Conservation (phyloP, 768 basidiomycete species). For the Heimioporus sp. region DNA sequence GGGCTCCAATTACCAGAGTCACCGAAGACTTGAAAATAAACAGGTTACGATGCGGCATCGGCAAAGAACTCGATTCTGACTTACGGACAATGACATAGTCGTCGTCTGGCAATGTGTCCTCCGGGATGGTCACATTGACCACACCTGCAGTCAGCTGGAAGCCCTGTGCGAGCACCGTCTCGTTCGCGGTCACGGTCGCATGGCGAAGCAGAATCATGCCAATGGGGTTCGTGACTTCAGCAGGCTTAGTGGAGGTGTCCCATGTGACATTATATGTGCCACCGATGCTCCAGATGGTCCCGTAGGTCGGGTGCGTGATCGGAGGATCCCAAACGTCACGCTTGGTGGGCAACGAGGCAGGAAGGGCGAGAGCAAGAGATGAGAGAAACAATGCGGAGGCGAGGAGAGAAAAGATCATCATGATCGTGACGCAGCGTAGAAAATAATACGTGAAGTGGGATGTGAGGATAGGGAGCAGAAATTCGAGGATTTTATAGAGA, state of each 20-base stretch:
- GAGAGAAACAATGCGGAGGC: slow-evolving; percentile 15
- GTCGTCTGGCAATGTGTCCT: slow-evolving; percentile 31
- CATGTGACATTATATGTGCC: slow-evolving; percentile 43
- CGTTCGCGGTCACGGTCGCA: slow-evolving; percentile 21
- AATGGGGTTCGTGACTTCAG: slow-evolving; percentile 44
- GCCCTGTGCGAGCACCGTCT: slow-evolving; percentile 35
- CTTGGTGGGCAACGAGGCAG: slow-evolving; percentile 8
- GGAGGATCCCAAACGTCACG: slow-evolving; percentile 50
- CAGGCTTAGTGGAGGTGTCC: slow-evolving; percentile 40
- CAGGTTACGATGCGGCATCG: neutral
- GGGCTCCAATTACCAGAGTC: slow-evolving; percentile 47
- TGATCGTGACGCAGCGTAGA: slow-evolving; percentile 6
- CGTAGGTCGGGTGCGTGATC: slow-evolving; percentile 36
- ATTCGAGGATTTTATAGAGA: slow-evolving; percentile 11
- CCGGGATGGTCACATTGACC: slow-evolving; percentile 41
- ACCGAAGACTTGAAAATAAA: slow-evolving; percentile 42
- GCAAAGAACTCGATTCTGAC: slow-evolving; percentile 15
- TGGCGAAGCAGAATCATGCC: slow-evolving; percentile 44
- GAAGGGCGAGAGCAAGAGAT: slow-evolving; percentile 30
- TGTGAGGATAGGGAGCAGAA: neutral
- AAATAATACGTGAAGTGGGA: neutral
- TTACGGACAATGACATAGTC: slow-evolving; percentile 45
- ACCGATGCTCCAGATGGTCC: slow-evolving; percentile 42
- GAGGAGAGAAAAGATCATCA: slow-evolving; percentile 16
- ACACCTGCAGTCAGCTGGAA: slow-evolving; percentile 38